Evolutionary conservation across 352 stramenopile genomes (phyloP).

Genomic region (Halophytophthora batemanensis): DNA sequence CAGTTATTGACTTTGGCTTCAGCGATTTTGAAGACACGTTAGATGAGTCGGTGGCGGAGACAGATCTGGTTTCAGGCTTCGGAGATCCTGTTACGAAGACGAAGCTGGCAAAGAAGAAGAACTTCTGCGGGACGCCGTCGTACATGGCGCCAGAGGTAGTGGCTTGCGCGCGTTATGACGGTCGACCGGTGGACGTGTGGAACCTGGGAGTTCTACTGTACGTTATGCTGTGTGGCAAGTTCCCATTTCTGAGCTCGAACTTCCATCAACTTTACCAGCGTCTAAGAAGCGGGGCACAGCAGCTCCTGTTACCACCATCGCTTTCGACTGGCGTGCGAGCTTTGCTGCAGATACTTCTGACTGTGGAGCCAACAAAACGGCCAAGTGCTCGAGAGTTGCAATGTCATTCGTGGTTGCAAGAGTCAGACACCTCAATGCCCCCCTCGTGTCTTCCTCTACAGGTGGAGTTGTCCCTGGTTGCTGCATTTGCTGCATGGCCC

Average conservation of each 20-base stretch:
- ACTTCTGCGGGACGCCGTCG: constrained; percentile 68
- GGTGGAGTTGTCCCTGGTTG: not conserved
- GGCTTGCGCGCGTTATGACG: constrained; percentile 48
- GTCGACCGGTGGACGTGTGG: constrained; percentile 57
- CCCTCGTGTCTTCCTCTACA: not conserved
- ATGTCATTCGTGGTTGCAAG: constrained; percentile 35
- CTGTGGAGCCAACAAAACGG: constrained; percentile 39
- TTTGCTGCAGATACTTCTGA: constrained; percentile 44
- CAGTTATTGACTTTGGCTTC: constrained; percentile 73
- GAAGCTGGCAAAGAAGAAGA: constrained; percentile 44
- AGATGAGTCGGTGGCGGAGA: constrained; percentile 15
- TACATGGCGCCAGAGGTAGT: constrained; percentile 84
- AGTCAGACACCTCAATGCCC: not conserved
- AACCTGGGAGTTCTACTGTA: constrained; percentile 69
- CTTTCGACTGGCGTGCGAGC: constrained; percentile 39
- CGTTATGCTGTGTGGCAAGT: constrained; percentile 54
- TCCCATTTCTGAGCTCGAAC: constrained; percentile 45
- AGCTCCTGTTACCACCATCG: constrained; percentile 21
- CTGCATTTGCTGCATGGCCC: constrained; percentile 14
- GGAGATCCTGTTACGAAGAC: constrained; percentile 21
- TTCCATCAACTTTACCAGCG: constrained; percentile 35
- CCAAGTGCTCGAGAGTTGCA: constrained; percentile 31
- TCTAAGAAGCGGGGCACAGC: constrained; percentile 23
- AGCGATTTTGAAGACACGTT: constrained; percentile 42
- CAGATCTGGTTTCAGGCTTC: not conserved